Conservation (phyloP, 2,329 filamentous ascomycete species). For the Pseudocercospora musae region DNA sequence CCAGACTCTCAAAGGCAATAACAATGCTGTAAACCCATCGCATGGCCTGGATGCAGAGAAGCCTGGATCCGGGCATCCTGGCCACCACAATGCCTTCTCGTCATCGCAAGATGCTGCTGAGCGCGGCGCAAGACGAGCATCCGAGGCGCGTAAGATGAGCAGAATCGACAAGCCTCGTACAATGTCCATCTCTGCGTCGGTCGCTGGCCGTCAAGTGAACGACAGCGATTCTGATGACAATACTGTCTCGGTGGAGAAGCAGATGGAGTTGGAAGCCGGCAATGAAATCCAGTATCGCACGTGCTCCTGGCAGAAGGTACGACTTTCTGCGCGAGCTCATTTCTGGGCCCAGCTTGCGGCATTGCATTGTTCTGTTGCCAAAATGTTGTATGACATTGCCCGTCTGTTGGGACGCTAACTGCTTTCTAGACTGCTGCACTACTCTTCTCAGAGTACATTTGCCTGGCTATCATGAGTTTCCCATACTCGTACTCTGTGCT, state of each 20-base stretch:
- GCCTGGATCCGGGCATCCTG: slow-evolving; percentile 22
- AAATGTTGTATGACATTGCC: background rate
- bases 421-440: slow-evolving; percentile 69
- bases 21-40: slow-evolving; percentile 11
- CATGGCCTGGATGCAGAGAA: slow-evolving; percentile 9
- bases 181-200: slow-evolving; percentile 34
- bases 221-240: slow-evolving; percentile 30
- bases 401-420: background rate
- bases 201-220: slow-evolving; percentile 9
- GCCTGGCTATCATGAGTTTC: slow-evolving; percentile 90
- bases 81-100: slow-evolving; percentile 28
- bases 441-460: slow-evolving; percentile 94
- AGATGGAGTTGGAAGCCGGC: slow-evolving; percentile 72
- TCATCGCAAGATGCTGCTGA: slow-evolving; percentile 30
- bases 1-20: background rate
- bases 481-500: slow-evolving; percentile 88
- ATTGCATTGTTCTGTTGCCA: background rate
- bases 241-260: slow-evolving; percentile 54
- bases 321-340: background rate
- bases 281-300: slow-evolving; percentile 87
- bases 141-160: slow-evolving; percentile 37
- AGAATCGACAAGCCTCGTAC: slow-evolving; percentile 40
- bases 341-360: background rate
- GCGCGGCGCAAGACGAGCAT: slow-evolving; percentile 25
- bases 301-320: slow-evolving; percentile 85